phyloP scores from a whole-genome alignment of 164 flowering plant species.

The Kingdonia uniflora region DNA sequence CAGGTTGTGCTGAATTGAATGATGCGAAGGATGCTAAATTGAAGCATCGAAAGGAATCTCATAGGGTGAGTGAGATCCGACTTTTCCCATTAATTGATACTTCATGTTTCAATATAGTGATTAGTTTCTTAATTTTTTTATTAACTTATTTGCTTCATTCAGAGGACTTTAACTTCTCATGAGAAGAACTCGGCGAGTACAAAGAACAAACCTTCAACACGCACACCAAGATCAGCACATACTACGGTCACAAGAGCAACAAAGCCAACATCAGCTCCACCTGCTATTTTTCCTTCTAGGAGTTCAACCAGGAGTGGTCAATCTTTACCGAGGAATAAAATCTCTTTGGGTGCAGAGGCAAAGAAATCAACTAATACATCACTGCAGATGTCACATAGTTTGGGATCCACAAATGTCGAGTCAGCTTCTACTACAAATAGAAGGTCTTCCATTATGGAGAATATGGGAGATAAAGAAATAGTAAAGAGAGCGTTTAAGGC shows the following conservation, averaged over 20 bases:
- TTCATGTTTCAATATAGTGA: not conserved
- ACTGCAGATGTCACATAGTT: constrained; percentile 44
- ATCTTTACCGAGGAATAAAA: constrained; percentile 20
- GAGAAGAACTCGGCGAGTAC: constrained; percentile 17
- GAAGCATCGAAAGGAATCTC: constrained; percentile 25
- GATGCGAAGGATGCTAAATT: constrained; percentile 19
- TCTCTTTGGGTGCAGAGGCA: constrained; percentile 18
- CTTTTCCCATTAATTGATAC: not conserved
- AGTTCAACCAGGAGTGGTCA: constrained; percentile 24
- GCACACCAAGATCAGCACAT: constrained; percentile 19
- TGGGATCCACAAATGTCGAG: constrained; percentile 28
- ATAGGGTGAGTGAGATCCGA: constrained; percentile 30
- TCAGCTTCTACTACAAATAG: constrained; percentile 28
- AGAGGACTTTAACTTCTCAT: constrained; percentile 25
- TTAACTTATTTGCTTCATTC: constrained; percentile 7
- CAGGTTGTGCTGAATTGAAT: constrained; percentile 5
- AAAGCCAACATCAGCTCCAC: constrained; percentile 22
- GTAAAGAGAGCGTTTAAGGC: constrained; percentile 78
- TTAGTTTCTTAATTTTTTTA: constrained; percentile 4
- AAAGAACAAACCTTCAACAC: constrained; percentile 29
- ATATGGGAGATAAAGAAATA: constrained; percentile 89
- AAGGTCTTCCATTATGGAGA: constrained; percentile 71
- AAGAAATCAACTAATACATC: constrained; percentile 35
- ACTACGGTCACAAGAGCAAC: constrained; percentile 18
- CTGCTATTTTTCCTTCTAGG: constrained; percentile 14